Evolutionary conservation across 768 basidiomycete species (phyloP).

Genomic region (Leccinum subgranulosum): DNA sequence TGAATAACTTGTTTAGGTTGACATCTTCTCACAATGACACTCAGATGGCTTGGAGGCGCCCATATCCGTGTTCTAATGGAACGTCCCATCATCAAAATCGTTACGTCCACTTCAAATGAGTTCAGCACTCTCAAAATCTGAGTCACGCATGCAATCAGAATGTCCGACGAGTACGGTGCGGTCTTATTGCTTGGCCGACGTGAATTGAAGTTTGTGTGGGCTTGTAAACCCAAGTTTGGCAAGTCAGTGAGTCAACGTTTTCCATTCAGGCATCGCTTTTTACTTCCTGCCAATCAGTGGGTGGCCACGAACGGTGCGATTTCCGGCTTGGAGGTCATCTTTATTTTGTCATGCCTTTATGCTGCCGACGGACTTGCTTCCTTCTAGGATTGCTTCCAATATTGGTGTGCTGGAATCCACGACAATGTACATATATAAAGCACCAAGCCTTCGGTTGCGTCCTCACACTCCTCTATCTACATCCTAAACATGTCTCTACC

Average conservation of each 20-base stretch:
- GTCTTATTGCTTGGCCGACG: not conserved
- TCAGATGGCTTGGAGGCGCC: not conserved
- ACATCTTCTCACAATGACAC: not conserved
- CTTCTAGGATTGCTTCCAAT: not conserved
- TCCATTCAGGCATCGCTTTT: not conserved
- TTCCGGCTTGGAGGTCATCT: not conserved
- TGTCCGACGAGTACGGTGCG: not conserved
- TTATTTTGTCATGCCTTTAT: not conserved
- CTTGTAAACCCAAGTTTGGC: not conserved
- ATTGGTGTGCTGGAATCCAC: not conserved
- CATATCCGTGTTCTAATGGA: not conserved
- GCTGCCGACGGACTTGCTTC: not conserved
- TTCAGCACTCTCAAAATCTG: not conserved
- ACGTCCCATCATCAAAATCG: not conserved
- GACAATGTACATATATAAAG: not conserved
- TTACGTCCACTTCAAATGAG: not conserved
- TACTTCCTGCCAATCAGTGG: not conserved
- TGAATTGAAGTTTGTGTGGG: not conserved
- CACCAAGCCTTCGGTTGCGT: not conserved
- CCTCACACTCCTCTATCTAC: not conserved
- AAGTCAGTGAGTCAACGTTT: not conserved
- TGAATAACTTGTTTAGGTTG: not conserved
- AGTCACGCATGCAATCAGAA: not conserved
- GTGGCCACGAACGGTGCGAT: not conserved
- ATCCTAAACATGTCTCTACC: slow-evolving; percentile 27